Percentiles rank a stretch among this genome's conserved stretches.
These are phyloP conservation scores for Chlamydomonas sp. DNA, from an alignment of 139 green algal species.

Conservation along the genomic window DNA sequence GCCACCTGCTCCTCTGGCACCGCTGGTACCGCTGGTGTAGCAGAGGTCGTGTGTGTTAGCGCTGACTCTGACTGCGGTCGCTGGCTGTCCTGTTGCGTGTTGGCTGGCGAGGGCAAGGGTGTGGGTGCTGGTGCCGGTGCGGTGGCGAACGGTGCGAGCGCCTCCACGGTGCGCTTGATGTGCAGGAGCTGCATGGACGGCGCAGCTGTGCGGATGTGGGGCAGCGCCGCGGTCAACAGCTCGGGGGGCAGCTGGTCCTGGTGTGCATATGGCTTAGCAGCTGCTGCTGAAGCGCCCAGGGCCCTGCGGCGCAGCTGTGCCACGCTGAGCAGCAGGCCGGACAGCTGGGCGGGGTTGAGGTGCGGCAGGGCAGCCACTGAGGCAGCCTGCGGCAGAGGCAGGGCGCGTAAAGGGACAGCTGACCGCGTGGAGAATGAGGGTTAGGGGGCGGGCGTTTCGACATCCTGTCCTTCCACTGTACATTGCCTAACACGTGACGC, in stretches of 20 bases:
- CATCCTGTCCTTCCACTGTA: too few species aligned
- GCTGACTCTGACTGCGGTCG: background rate
- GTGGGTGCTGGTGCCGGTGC: background rate
- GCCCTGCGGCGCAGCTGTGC: background rate
- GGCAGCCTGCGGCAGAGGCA: background rate
- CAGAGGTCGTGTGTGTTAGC: too few species aligned
- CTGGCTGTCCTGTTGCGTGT: background rate
- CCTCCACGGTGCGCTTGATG: slow-evolving; percentile 11
- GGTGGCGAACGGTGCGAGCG: slow-evolving; percentile 7
- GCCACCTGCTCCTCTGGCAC: background rate
- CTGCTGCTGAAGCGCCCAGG: background rate
- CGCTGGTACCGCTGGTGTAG: too few species aligned
- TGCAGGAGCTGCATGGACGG: background rate
- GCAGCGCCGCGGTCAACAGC: slow-evolving; percentile 9
- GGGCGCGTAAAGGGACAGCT: background rate
- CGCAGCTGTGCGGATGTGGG: background rate
- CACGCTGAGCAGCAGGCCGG: background rate
- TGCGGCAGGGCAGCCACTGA: background rate
- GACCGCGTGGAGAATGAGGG: background rate
- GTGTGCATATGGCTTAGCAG: too few species aligned
- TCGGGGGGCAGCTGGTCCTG: background rate
- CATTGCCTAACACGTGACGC: too few species aligned
- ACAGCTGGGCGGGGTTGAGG: background rate
- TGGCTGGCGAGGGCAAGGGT: background rate
- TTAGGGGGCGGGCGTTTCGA: background rate